A percentile compares a stretch with the other conserved stretches of the same genome.
Conservation (phyloP, 192 early-diverging fungal species). For the Jimgerdemannia lactiflua region DNA sequence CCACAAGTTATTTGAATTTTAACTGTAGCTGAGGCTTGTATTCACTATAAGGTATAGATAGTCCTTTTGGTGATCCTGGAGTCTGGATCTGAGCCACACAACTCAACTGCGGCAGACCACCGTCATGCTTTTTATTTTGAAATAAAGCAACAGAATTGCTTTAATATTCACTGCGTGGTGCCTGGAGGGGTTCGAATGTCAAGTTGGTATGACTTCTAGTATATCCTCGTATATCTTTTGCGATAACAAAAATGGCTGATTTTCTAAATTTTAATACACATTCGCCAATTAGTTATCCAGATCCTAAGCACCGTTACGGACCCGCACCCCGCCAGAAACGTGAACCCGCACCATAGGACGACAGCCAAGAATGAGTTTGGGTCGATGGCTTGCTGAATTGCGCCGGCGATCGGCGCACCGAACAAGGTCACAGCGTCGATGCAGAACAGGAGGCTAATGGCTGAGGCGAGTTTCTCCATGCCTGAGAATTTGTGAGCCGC, state of each 20-base stretch:
- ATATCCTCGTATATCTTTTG: background rate
- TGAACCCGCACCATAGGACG: conserved; percentile 40
- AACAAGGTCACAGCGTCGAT: conserved; percentile 16
- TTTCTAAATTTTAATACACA: background rate
- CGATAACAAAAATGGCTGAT: too few species aligned
- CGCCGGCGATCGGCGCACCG: conserved; percentile 26
- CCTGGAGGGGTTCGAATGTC: too few species aligned
- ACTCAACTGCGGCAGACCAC: too few species aligned
- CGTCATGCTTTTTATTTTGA: too few species aligned
- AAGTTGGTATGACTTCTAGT: too few species aligned
- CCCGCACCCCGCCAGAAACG: conserved; percentile 31
- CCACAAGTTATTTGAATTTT: too few species aligned
- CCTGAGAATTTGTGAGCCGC: conserved; percentile 5
- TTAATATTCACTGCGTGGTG: too few species aligned
- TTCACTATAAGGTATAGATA: too few species aligned
- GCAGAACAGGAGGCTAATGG: background rate
- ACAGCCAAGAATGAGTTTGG: conserved; percentile 29
- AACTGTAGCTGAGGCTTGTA: too few species aligned
- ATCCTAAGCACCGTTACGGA: conserved; percentile 30
- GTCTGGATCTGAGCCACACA: too few species aligned
- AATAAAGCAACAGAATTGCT: too few species aligned
- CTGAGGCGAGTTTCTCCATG: background rate
- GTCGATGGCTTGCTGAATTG: conserved; percentile 21
- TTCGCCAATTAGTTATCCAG: conserved; percentile 6
- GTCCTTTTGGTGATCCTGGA: too few species aligned